phyloP scores from a whole-genome alignment of 345 rosid species.

The Raphanus sativus region DNA sequence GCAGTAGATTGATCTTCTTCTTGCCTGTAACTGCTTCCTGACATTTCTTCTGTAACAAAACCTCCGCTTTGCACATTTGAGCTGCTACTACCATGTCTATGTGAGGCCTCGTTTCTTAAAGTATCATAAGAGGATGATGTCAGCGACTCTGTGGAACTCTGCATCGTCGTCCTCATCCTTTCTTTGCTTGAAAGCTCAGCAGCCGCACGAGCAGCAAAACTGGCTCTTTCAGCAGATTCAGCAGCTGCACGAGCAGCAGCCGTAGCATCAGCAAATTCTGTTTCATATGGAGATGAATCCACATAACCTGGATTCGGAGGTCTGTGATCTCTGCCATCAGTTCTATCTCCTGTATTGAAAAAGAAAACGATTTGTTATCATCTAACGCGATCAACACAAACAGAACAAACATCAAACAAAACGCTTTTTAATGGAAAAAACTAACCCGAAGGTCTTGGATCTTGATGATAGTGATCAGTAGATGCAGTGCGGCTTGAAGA shows the following conservation, averaged over 20 bases:
- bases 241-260: conserved; percentile 95
- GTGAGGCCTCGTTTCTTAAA: conserved; percentile 31
- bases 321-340: conserved; percentile 43
- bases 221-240: conserved; percentile 95
- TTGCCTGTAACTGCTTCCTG: conserved; percentile 21
- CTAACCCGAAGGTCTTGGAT: conserved; percentile 46
- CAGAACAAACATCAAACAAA: neutral
- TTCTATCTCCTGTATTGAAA: conserved; percentile 45
- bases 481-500: conserved; percentile 40
- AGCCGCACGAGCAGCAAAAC: conserved; percentile 95
- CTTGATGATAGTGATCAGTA: conserved; percentile 35
- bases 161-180: conserved; percentile 37
- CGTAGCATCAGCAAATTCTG: conserved; percentile 81
- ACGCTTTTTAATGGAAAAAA: neutral
- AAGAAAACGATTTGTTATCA: neutral
- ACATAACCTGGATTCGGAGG: conserved; percentile 44
- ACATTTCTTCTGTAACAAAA: conserved; percentile 11
- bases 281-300: conserved; percentile 49
- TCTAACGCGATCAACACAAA: neutral
- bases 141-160: conserved; percentile 44
- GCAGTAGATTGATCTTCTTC: conserved; percentile 9
- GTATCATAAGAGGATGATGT: conserved; percentile 33
- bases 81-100: conserved; percentile 15
- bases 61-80: conserved; percentile 37
- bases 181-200: conserved; percentile 82